Percentiles rank a stretch among this genome's conserved stretches.
Evolutionary conservation across 2,329 filamentous ascomycete genomes (phyloP).

Genomic region (Trichoderma harzianum): DNA sequence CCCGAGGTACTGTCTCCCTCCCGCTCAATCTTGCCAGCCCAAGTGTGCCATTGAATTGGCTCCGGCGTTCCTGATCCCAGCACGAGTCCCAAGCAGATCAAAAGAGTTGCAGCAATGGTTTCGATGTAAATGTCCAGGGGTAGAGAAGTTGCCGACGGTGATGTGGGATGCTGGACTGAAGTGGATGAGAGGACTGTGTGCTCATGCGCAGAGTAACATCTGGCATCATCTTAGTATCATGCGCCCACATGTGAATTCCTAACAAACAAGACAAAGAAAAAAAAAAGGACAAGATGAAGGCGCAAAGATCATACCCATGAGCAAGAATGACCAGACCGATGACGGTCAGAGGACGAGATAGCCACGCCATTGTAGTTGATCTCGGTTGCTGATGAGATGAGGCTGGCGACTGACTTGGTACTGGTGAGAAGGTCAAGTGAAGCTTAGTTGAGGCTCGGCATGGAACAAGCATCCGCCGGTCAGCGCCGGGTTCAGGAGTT

Average conservation of each 20-base stretch:
- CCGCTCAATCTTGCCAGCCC: constrained; percentile 80
- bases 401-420: not conserved
- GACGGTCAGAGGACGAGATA: constrained; percentile 12
- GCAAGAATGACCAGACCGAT: constrained; percentile 11
- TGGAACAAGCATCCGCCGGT: constrained; percentile 2
- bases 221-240: constrained; percentile 37
- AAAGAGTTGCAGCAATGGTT: constrained; percentile 72
- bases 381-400: not conserved
- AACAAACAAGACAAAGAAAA: not conserved
- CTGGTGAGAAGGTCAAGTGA: not conserved
- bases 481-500: not conserved
- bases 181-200: constrained; percentile 71
- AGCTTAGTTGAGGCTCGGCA: not conserved
- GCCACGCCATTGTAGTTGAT: constrained; percentile 3
- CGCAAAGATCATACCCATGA: not conserved
- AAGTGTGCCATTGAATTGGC: constrained; percentile 79
- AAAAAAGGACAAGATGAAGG: not conserved
- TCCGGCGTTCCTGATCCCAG: constrained; percentile 72
- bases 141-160: constrained; percentile 48
- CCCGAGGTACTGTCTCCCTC: constrained; percentile 63
- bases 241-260: not conserved
- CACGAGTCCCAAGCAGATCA: constrained; percentile 83
- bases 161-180: constrained; percentile 43
- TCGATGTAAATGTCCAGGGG: constrained; percentile 87
- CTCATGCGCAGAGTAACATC: constrained; percentile 95